phyloP scores from a whole-genome alignment of 2,329 filamentous ascomycete genomes.

The Pseudogymnoascus sp. region DNA sequence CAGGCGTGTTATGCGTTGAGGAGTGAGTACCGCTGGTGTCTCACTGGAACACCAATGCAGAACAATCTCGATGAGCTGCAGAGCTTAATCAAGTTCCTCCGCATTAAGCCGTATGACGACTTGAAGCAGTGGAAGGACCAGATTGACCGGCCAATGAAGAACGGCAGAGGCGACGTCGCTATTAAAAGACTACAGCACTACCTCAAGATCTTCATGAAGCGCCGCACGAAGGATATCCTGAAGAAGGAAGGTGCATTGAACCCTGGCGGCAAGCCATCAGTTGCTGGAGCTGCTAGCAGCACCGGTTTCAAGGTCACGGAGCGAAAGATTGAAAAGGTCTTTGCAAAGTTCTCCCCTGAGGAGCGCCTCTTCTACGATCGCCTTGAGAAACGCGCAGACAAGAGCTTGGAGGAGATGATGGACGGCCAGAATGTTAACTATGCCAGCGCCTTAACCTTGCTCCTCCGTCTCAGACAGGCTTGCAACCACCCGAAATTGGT shows the following conservation, averaged over 20 bases:
- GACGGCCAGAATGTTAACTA: constrained; percentile 72
- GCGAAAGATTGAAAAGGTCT: constrained; percentile 75
- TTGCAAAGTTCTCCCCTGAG: constrained; percentile 66
- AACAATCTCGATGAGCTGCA: constrained; percentile 97
- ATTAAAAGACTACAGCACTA: constrained; percentile 79
- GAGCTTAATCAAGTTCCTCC: constrained; percentile 83
- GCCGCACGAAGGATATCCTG: constrained; percentile 94
- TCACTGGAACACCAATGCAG: constrained; percentile 95
- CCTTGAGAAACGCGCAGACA: constrained; percentile 75
- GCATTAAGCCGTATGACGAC: constrained; percentile 85
- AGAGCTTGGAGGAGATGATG: constrained; percentile 84
- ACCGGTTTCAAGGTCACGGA: constrained; percentile 84
- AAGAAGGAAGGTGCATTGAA: constrained; percentile 77
- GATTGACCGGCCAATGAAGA: constrained; percentile 84
- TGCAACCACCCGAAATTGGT: constrained; percentile 92
- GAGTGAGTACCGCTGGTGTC: constrained; percentile 87
- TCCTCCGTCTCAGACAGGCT: constrained; percentile 83
- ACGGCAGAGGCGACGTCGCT: constrained; percentile 78
- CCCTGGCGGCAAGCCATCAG: constrained; percentile 57
- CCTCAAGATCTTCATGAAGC: constrained; percentile 92
- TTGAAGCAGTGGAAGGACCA: constrained; percentile 82
- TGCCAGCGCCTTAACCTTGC: constrained; percentile 82
- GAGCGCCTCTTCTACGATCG: constrained; percentile 82
- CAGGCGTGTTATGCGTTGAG: constrained; percentile 81
- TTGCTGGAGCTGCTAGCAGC: constrained; percentile 38